These are phyloP conservation scores for Clonostachys solani DNA, from an alignment of 2,329 filamentous ascomycete genomes.

Conservation along the genomic window DNA sequence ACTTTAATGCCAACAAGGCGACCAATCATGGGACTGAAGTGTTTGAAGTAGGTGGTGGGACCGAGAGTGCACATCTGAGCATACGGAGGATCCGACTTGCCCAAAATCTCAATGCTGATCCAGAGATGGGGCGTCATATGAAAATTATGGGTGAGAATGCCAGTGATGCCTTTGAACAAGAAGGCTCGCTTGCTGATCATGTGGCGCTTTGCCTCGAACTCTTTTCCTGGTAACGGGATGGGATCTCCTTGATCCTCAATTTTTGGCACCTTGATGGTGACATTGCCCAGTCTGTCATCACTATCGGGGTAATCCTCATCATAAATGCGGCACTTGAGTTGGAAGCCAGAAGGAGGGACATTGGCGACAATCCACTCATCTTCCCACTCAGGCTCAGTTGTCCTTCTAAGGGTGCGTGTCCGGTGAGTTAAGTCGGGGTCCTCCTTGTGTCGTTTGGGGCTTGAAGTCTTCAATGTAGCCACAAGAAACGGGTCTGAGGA, in stretches of 20 bases:
- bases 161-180: constrained; percentile 63
- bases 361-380: constrained; percentile 86
- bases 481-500: constrained; percentile 81
- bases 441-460: constrained; percentile 79
- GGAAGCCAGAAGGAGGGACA: constrained; percentile 75
- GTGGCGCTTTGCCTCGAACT: constrained; percentile 75
- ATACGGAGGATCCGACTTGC: constrained; percentile 64
- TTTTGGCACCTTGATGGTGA: constrained; percentile 60
- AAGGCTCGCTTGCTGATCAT: constrained; percentile 87
- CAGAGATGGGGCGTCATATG: constrained; percentile 68
- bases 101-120: constrained; percentile 75
- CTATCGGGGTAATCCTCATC: constrained; percentile 86
- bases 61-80: constrained; percentile 76
- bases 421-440: constrained; percentile 73
- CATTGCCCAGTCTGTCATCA: constrained; percentile 85
- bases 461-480: constrained; percentile 67
- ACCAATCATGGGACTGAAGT: constrained; percentile 87
- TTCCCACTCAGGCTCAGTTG: constrained; percentile 75
- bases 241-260: constrained; percentile 66
- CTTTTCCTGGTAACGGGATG: constrained; percentile 51
- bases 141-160: constrained; percentile 54
- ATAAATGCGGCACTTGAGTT: constrained; percentile 79
- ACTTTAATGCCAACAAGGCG: constrained; percentile 71
- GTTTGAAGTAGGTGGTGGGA: constrained; percentile 71
- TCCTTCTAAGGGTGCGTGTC: constrained; percentile 70